These are phyloP conservation scores for Blechomonas ayalai DNA, from an alignment of 208 protist species.

Conservation along the genomic window DNA sequence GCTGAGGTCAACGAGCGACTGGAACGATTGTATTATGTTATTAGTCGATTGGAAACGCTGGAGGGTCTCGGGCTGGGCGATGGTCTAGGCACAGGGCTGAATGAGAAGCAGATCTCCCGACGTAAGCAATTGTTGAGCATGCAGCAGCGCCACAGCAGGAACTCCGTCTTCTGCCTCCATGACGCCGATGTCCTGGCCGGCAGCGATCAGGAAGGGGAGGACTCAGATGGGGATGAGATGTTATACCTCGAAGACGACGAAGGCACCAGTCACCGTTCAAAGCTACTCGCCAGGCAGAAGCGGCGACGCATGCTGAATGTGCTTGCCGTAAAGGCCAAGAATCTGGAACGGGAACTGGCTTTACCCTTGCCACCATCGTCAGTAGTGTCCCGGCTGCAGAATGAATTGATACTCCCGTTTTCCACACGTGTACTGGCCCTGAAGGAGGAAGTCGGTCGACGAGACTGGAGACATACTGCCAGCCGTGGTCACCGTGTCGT, in stretches of 20 bases:
- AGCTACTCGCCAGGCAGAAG: constrained; percentile 1
- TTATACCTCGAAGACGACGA: no score
- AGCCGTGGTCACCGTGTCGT: not conserved
- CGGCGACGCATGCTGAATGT: constrained; percentile 7
- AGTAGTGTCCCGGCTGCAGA: constrained; percentile 61
- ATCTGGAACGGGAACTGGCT: constrained; percentile 27
- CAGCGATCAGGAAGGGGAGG: no score
- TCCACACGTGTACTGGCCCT: constrained; percentile 68
- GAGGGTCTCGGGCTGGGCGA: constrained; percentile 20
- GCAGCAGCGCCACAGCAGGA: no score
- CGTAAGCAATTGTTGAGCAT: no score
- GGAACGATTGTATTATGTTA: constrained; percentile 38
- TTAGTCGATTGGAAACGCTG: constrained; percentile 37
- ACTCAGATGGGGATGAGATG: no score
- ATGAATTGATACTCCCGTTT: constrained; percentile 70
- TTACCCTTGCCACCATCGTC: constrained; percentile 25
- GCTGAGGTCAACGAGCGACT: constrained; percentile 24
- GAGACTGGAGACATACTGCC: not conserved
- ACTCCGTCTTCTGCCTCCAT: no score
- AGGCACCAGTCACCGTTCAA: no score
- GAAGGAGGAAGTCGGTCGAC: constrained; percentile 12
- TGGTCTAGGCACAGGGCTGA: no score
- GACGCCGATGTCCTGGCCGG: no score
- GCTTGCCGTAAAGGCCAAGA: constrained; percentile 19
- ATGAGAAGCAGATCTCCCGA: no score